These are phyloP conservation scores for Colletotrichum costaricense DNA, from an alignment of 2,329 filamentous ascomycete genomes.

Conservation along the genomic window DNA sequence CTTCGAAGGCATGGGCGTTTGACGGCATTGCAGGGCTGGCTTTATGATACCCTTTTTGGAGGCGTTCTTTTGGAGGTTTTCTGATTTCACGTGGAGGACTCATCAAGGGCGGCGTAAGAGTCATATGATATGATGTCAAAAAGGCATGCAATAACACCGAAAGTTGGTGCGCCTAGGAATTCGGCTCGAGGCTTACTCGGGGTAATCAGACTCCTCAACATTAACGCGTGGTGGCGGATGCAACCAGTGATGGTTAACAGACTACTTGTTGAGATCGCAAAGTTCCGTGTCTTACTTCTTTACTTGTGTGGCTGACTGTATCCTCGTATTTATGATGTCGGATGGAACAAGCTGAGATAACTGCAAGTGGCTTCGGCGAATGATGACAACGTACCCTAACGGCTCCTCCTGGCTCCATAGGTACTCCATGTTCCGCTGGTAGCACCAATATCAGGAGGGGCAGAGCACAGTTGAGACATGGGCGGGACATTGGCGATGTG, in stretches of 20 bases:
- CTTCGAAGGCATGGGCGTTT: neutral
- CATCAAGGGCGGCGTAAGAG: neutral
- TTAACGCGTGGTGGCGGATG: neutral
- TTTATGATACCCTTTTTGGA: constrained; percentile 30
- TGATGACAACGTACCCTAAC: neutral
- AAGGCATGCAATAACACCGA: neutral
- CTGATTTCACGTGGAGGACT: neutral
- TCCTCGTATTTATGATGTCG: neutral
- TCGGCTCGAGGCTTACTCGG: neutral
- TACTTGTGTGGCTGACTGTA: neutral
- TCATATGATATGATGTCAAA: constrained; percentile 4
- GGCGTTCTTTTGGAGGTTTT: neutral
- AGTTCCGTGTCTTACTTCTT: neutral
- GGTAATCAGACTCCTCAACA: neutral
- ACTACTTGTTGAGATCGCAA: neutral
- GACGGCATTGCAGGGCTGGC: neutral
- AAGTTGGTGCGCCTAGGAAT: neutral
- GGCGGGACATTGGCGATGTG: neutral
- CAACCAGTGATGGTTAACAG: neutral
- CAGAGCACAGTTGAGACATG: neutral
- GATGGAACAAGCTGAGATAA: neutral
- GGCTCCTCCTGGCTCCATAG: neutral
- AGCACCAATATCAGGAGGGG: neutral
- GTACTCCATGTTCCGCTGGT: neutral
- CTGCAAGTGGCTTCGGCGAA: neutral